These are phyloP conservation scores for Trypanosoma congolense DNA, from an alignment of 208 protist species.

Conservation along the genomic window DNA sequence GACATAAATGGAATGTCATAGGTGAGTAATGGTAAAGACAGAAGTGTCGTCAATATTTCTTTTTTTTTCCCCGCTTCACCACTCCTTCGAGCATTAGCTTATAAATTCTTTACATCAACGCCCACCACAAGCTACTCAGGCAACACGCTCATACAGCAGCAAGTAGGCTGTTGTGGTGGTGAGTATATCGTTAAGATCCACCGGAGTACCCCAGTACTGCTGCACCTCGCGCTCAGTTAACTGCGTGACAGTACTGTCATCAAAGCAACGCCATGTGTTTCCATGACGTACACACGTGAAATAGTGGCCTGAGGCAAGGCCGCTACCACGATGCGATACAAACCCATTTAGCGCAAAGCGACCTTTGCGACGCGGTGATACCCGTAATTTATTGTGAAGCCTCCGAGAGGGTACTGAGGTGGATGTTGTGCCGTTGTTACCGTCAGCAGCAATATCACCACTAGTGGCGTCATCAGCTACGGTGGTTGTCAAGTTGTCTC, in stretches of 20 bases:
- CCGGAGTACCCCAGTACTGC: slow-evolving; percentile 80
- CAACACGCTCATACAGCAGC: slow-evolving; percentile 82
- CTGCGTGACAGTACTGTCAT: slow-evolving; percentile 77
- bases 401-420: slow-evolving; percentile 31
- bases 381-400: slow-evolving; percentile 41
- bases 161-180: slow-evolving; percentile 86
- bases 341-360: slow-evolving; percentile 85
- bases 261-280: slow-evolving; percentile 81
- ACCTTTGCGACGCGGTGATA: slow-evolving; percentile 60
- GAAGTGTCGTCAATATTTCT: too few relatives aligned
- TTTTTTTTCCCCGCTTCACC: too few relatives aligned
- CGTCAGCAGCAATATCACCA: background rate
- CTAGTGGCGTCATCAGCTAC: background rate
- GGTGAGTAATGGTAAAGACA: too few relatives aligned
- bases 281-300: slow-evolving; percentile 83
- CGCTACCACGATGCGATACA: slow-evolving; percentile 82
- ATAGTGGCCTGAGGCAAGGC: slow-evolving; percentile 86
- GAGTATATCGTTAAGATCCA: slow-evolving; percentile 38
- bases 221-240: slow-evolving; percentile 79
- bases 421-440: slow-evolving; percentile 3
- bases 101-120: too few relatives aligned
- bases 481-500: background rate
- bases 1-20: too few relatives aligned
- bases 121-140: slow-evolving; percentile 25
- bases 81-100: too few relatives aligned